phyloP scores from a whole-genome alignment of 805 yeast genomes.

The Candida endomychidarum region DNA sequence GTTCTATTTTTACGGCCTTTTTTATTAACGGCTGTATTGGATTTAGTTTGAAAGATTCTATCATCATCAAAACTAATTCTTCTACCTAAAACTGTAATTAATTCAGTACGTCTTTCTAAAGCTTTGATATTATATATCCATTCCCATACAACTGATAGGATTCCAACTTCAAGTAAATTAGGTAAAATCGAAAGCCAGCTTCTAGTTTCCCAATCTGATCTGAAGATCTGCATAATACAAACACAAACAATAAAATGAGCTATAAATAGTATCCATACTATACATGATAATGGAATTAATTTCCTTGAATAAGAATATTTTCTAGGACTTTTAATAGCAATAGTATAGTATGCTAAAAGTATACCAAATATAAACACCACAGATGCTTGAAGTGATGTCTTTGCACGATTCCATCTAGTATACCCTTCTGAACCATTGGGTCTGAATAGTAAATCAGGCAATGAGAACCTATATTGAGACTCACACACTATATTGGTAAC shows the following conservation, averaged over 20 bases:
- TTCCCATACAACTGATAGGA: slow-evolving; percentile 62
- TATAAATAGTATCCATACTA: slow-evolving; percentile 41
- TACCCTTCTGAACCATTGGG: slow-evolving; percentile 3
- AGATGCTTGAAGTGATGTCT: slow-evolving; percentile 26
- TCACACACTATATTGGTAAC: slow-evolving; percentile 11
- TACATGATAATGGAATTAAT: slow-evolving; percentile 49
- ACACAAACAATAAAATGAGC: slow-evolving; percentile 35
- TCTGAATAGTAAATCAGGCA: neutral
- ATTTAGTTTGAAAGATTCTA: slow-evolving; percentile 12
- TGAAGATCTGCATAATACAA: slow-evolving; percentile 27
- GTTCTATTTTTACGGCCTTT: slow-evolving; percentile 6
- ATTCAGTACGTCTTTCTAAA: slow-evolving; percentile 50
- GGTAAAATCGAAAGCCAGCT: slow-evolving; percentile 51
- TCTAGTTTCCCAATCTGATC: slow-evolving; percentile 36
- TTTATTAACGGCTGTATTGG: neutral
- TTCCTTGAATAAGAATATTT: slow-evolving; percentile 46
- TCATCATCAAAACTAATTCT: slow-evolving; percentile 49
- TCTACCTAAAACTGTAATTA: slow-evolving; percentile 62
- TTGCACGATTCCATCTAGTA: slow-evolving; percentile 22
- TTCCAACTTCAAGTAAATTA: slow-evolving; percentile 46
- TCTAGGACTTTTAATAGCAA: slow-evolving; percentile 33
- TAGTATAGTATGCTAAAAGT: slow-evolving; percentile 38
- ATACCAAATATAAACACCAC: slow-evolving; percentile 30
- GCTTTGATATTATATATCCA: slow-evolving; percentile 58
- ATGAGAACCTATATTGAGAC: slow-evolving; percentile 2